A percentile compares a stretch with the other conserved stretches of the same genome.
Evolutionary conservation across 306 rosid species (phyloP).

Genomic region (Gynostemma pentaphyllum): DNA sequence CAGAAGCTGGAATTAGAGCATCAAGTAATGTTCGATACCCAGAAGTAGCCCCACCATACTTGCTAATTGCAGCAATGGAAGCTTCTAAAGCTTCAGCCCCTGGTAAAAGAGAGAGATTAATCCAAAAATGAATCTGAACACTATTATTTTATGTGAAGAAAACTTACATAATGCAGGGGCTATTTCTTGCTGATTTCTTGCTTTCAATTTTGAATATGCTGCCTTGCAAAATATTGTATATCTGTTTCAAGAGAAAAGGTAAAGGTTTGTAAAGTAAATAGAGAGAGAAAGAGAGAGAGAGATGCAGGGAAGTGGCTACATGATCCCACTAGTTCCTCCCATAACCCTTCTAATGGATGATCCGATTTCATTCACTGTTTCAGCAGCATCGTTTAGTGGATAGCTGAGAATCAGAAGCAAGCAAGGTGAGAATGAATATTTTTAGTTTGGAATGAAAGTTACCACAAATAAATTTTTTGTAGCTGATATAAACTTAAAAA

Average conservation of each 20-base stretch:
- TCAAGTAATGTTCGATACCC: constrained; percentile 92
- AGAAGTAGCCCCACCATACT: constrained; percentile 90
- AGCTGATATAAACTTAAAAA: not conserved
- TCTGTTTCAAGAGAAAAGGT: constrained; percentile 24
- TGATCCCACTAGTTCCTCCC: constrained; percentile 97
- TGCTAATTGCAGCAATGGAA: constrained; percentile 76
- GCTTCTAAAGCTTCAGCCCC: constrained; percentile 83
- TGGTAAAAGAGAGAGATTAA: constrained; percentile 30
- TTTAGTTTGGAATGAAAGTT: constrained; percentile 11
- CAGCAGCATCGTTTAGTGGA: constrained; percentile 89
- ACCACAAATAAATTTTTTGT: constrained; percentile 9
- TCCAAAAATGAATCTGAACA: constrained; percentile 4
- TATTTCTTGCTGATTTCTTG: constrained; percentile 33
- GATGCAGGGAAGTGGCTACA: constrained; percentile 44
- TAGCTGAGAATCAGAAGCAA: constrained; percentile 43
- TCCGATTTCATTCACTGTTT: constrained; percentile 75
- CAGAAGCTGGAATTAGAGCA: constrained; percentile 80
- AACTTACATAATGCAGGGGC: constrained; percentile 56
- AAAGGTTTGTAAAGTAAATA: not conserved
- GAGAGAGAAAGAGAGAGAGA: constrained; percentile 11
- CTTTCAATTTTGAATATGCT: constrained; percentile 54
- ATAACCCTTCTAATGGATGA: constrained; percentile 66
- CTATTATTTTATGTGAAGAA: constrained; percentile 16
- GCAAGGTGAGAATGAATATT: constrained; percentile 17
- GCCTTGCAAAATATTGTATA: constrained; percentile 72